phyloP scores from a whole-genome alignment of 2,329 filamentous ascomycete species.

The Volutella citrinella region DNA sequence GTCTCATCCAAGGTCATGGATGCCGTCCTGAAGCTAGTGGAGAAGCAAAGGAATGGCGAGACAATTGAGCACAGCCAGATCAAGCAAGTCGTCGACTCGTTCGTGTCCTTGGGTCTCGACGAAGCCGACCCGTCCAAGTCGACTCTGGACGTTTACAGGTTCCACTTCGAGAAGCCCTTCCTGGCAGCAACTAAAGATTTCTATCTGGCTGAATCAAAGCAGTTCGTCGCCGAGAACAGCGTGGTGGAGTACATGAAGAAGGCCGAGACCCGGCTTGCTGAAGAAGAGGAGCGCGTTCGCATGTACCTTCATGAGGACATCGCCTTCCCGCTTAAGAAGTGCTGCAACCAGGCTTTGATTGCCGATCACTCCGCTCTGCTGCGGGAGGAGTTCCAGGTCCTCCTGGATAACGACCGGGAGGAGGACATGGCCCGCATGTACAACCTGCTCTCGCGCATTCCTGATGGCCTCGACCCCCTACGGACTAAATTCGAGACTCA shows the following conservation, averaged over 20 bases:
- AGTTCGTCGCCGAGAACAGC: slow-evolving; percentile 93
- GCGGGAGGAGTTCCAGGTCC: slow-evolving; percentile 90
- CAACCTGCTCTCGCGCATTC: slow-evolving; percentile 81
- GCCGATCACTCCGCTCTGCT: slow-evolving; percentile 82
- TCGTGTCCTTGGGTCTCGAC: slow-evolving; percentile 90
- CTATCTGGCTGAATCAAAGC: slow-evolving; percentile 88
- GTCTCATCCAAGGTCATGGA: slow-evolving; percentile 91
- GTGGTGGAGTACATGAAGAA: slow-evolving; percentile 99
- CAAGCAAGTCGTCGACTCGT: slow-evolving; percentile 95
- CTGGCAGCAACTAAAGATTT: slow-evolving; percentile 79
- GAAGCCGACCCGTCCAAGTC: slow-evolving; percentile 91
- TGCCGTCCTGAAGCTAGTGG: slow-evolving; percentile 88
- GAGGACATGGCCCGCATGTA: slow-evolving; percentile 98
- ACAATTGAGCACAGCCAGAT: slow-evolving; percentile 97
- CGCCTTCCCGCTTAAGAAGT: slow-evolving; percentile 75
- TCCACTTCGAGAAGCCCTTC: slow-evolving; percentile 91
- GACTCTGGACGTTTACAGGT: slow-evolving; percentile 90
- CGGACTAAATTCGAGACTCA: slow-evolving; percentile 87
- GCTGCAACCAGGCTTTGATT: slow-evolving; percentile 86
- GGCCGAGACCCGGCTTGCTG: slow-evolving; percentile 81
- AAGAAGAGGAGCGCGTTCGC: slow-evolving; percentile 91
- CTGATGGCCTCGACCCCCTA: slow-evolving; percentile 86
- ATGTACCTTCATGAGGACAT: slow-evolving; percentile 93
- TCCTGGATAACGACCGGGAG: slow-evolving; percentile 90
- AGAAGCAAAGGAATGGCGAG: slow-evolving; percentile 95